These are phyloP conservation scores for Lippia alba DNA, from an alignment of 305 asterid species.

Conservation along the genomic window DNA sequence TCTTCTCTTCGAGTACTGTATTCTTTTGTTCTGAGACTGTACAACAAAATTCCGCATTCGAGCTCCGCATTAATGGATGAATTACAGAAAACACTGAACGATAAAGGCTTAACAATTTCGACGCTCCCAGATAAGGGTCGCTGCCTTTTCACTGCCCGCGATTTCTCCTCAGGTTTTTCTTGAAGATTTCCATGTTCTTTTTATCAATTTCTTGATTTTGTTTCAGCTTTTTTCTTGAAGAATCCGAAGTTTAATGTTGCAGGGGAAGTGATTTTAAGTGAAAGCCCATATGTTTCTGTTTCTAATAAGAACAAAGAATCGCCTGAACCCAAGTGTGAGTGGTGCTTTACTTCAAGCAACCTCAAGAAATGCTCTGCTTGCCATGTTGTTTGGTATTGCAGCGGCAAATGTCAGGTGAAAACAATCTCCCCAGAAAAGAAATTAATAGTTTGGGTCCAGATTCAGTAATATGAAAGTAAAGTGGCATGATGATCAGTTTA, in stretches of 20 bases:
- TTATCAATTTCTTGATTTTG: constrained; percentile 11
- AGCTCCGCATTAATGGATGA: constrained; percentile 60
- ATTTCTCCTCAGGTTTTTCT: constrained; percentile 75
- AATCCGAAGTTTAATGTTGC: constrained; percentile 16
- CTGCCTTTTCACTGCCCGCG: constrained; percentile 68
- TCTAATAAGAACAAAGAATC: constrained; percentile 73
- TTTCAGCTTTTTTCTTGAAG: background rate
- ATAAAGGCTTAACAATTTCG: constrained; percentile 47
- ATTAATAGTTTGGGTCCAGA: background rate
- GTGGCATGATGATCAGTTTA: background rate
- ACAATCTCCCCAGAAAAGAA: background rate
- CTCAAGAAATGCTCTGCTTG: constrained; percentile 93
- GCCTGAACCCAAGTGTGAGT: constrained; percentile 69
- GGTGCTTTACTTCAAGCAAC: constrained; percentile 69
- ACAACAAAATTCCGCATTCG: constrained; percentile 1
- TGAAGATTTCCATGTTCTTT: background rate
- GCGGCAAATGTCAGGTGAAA: constrained; percentile 81
- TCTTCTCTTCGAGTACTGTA: background rate
- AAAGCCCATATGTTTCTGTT: constrained; percentile 79
- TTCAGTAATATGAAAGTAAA: background rate
- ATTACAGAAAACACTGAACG: constrained; percentile 48
- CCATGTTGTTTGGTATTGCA: constrained; percentile 80
- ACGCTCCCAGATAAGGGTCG: constrained; percentile 80
- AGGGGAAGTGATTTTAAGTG: constrained; percentile 85
- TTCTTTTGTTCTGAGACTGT: background rate